phyloP scores from a whole-genome alignment of 2,329 filamentous ascomycete species.

The Penicillium crustosum region DNA sequence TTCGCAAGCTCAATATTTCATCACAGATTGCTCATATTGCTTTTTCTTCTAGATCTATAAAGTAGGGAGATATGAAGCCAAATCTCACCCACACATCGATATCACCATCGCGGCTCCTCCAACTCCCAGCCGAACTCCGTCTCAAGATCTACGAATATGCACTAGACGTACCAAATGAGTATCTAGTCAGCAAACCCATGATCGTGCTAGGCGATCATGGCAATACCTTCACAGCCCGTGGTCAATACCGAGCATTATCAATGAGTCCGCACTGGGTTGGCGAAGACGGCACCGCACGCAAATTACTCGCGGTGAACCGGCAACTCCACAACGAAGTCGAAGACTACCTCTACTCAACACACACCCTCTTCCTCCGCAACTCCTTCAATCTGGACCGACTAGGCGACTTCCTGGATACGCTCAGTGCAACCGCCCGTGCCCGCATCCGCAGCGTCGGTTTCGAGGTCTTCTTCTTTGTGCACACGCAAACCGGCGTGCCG shows the following conservation, averaged over 20 bases:
- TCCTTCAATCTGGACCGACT: constrained; percentile 34
- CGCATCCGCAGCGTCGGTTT: constrained; percentile 39
- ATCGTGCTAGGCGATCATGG: constrained; percentile 37
- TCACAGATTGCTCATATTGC: background rate
- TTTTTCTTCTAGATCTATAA: background rate
- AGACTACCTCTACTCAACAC: constrained; percentile 35
- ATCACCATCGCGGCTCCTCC: constrained; percentile 24
- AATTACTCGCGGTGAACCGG: constrained; percentile 33
- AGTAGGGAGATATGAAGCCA: background rate
- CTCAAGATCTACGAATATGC: constrained; percentile 39
- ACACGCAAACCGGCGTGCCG: constrained; percentile 34
- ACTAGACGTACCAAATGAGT: constrained; percentile 33
- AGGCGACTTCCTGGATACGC: constrained; percentile 33
- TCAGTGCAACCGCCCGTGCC: constrained; percentile 32
- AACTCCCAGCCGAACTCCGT: constrained; percentile 33
- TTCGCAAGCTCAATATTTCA: background rate
- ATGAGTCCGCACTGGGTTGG: constrained; percentile 38
- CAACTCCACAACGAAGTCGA: constrained; percentile 40
- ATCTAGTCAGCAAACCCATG: constrained; percentile 31
- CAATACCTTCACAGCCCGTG: constrained; percentile 33
- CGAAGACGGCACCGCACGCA: constrained; percentile 33
- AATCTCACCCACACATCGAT: background rate
- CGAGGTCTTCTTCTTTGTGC: constrained; percentile 40
- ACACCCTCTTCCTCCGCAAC: constrained; percentile 40
- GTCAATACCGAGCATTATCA: constrained; percentile 32